phyloP scores from a whole-genome alignment of 1,284 basidiomycete species.

The Melanopsichium pennsylvanicum region DNA sequence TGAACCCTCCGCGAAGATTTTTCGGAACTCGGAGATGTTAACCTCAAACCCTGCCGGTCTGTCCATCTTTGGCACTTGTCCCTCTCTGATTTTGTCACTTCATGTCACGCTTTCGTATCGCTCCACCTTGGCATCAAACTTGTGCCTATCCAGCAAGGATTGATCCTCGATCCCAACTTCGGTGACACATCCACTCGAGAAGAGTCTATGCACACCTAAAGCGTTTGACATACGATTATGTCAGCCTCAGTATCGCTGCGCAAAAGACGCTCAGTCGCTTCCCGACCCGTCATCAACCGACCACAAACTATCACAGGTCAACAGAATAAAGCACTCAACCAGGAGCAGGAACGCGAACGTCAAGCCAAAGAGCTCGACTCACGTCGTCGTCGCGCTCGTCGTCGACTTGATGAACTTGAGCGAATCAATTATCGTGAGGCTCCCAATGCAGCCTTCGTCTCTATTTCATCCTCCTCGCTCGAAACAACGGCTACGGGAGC shows the following conservation, averaged over 20 bases:
- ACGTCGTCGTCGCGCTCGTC: conserved; percentile 27
- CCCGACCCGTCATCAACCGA: conserved; percentile 31
- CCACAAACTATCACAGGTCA: conserved; percentile 45
- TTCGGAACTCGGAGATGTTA: too few species aligned
- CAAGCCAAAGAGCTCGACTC: conserved; percentile 37
- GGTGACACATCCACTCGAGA: too few species aligned
- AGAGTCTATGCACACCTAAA: too few species aligned
- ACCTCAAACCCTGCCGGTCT: too few species aligned
- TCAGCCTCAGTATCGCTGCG: conserved; percentile 31
- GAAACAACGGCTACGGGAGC: background rate
- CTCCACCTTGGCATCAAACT: too few species aligned
- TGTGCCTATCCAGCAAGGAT: too few species aligned
- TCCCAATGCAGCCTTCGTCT: conserved; percentile 4
- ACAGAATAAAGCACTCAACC: conserved; percentile 32
- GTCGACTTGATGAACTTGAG: conserved; percentile 38
- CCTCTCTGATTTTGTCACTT: too few species aligned
- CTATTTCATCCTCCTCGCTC: background rate
- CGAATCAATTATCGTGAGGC: conserved; percentile 43
- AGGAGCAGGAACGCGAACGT: conserved; percentile 35
- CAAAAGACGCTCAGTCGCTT: conserved; percentile 34
- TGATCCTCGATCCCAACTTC: too few species aligned
- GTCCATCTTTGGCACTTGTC: too few species aligned
- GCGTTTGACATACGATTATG: too few species aligned
- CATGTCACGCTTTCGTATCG: too few species aligned
- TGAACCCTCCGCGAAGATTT: too few species aligned